These are phyloP conservation scores for Pisolithus orientalis DNA, from an alignment of 768 basidiomycete species.

Conservation along the genomic window DNA sequence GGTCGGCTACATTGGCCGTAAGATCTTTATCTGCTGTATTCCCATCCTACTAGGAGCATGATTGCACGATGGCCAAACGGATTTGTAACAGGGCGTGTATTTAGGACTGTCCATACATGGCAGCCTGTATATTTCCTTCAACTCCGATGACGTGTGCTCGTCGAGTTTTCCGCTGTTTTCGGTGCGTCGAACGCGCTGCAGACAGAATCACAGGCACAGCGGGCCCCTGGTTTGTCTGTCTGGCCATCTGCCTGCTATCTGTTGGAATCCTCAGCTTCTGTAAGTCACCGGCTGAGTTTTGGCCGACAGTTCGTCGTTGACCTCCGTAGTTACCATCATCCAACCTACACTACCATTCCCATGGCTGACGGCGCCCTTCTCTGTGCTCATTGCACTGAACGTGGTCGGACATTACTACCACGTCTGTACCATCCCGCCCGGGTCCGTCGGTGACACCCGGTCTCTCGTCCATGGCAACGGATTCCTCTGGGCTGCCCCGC, in stretches of 20 bases:
- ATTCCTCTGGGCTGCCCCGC: slow-evolving; percentile 52
- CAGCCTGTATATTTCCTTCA: no score
- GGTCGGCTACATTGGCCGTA: not conserved
- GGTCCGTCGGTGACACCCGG: slow-evolving; percentile 63
- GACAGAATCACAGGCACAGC: slow-evolving; percentile 85
- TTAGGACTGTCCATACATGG: no score
- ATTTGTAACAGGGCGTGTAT: no score
- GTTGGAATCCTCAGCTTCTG: slow-evolving; percentile 75
- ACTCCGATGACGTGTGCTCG: slow-evolving; percentile 22
- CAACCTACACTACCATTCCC: slow-evolving; percentile 57
- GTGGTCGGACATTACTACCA: slow-evolving; percentile 80
- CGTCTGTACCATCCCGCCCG: slow-evolving; percentile 74
- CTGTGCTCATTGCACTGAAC: slow-evolving; percentile 72
- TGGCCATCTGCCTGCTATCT: slow-evolving; percentile 71
- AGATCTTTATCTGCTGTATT: not conserved
- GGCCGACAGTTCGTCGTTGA: not conserved
- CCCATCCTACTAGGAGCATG: no score
- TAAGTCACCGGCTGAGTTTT: slow-evolving; percentile 34
- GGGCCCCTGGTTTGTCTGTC: slow-evolving; percentile 81
- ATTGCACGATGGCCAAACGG: no score
- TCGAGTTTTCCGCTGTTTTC: slow-evolving; percentile 51
- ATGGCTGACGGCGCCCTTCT: slow-evolving; percentile 57
- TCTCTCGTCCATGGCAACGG: slow-evolving; percentile 29
- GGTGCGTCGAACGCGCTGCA: slow-evolving; percentile 60
- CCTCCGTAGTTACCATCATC: slow-evolving; percentile 65